These are phyloP conservation scores for Fistulina hepatica DNA, from an alignment of 1,284 basidiomycete genomes.

Conservation along the genomic window DNA sequence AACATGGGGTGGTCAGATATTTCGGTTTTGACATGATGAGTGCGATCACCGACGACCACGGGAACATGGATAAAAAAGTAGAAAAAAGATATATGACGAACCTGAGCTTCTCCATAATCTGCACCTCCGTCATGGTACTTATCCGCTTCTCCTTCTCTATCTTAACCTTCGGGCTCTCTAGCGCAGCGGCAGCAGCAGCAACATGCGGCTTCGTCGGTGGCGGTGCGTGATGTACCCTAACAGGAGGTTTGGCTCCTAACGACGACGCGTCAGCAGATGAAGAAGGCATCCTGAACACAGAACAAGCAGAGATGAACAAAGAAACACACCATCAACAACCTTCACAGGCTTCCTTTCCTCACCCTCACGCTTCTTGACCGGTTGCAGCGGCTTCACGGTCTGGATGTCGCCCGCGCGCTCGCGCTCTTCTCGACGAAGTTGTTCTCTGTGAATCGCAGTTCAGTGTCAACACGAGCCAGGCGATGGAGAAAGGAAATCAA, in stretches of 20 bases:
- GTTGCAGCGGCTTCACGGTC: constrained; percentile 69
- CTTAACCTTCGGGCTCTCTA: constrained; percentile 53
- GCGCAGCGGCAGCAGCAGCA: constrained; percentile 63
- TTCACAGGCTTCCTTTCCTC: constrained; percentile 33
- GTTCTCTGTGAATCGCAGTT: no score
- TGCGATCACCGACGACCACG: no score
- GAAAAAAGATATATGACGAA: constrained; percentile 25
- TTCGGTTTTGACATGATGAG: no score
- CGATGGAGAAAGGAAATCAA: no score
- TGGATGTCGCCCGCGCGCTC: constrained; percentile 43
- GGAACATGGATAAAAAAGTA: no score
- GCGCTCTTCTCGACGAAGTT: constrained; percentile 26
- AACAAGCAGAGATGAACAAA: no score
- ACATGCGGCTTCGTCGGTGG: constrained; percentile 34
- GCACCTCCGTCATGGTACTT: constrained; percentile 92
- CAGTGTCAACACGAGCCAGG: no score
- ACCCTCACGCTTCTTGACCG: constrained; percentile 42
- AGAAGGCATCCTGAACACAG: no score
- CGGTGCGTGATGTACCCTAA: no score
- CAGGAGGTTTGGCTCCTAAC: no score
- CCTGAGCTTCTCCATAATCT: constrained; percentile 96
- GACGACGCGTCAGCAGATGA: no score
- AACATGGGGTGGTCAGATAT: no score
- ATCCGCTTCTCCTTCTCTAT: constrained; percentile 67
- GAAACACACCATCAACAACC: constrained; percentile 12